Evolutionary conservation across 345 rosid genomes (phyloP), one percentile per base, ranked within the genome.

Genomic region (Eucalyptus virginea): DNA sequence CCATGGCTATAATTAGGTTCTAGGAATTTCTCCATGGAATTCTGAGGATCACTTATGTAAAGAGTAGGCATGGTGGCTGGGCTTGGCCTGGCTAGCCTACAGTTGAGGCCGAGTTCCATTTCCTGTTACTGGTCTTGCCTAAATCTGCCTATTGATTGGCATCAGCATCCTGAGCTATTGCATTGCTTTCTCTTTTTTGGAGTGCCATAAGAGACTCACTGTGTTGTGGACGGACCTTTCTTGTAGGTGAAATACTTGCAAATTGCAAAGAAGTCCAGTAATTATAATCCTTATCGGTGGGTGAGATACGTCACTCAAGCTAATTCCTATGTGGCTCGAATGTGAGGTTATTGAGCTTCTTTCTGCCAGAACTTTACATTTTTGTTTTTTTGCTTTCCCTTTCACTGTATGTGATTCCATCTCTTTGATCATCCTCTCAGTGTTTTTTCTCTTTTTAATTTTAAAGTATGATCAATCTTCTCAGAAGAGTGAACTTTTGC

Each of bases 231-330:
- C 14, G 30, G 58, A 60, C 88, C 2, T 85, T 87, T 91, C 65
- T 86, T 93, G 94, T 97, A 98, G 99, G 99, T 98, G 93, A 98
- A 97, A 89, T 98, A 96, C 94, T 94, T 98, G 94, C 99, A 97
- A 96, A 98, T 97, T 92, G 98, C 98, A 51, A 98, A 97, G 97
- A 98, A 97, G 90, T 95, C 97, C 48, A 92, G 95, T 87, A 89
- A 92, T 37, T 93, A 95, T 87, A 97, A 97, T 92, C 99, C 99
- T 52, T 98, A 98, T 92, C 95, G 99, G 90, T 97, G 98, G 99
- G 99, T 98, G 93, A 96, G 99, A 93, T 97, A 98, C 34, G 99
- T 98, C 47, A 98, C 99, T 48, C 99, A 98, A 93, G 97, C 99
- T 89, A 98, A 98, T 90, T 98, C 99, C 9, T 98, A 98, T 88